Base-by-base conservation (phyloP, 1,284 basidiomycete species). In the Sanghuangporus baumii region DNA sequence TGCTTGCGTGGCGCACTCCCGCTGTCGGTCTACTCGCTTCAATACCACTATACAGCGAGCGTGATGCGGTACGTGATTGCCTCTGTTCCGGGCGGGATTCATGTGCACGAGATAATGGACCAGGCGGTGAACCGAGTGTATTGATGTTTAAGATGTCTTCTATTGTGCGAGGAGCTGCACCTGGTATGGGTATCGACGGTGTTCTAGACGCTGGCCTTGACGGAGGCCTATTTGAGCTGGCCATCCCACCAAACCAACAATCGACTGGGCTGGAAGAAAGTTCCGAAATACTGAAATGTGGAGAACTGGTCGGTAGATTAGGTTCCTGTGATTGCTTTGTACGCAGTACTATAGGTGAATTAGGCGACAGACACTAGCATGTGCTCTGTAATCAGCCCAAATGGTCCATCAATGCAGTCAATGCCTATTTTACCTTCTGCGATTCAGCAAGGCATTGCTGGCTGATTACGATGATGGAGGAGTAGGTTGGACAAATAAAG, bases 141-240 rank as follows among this genome's bases (percentile, higher is more conserved):
- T 57, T 62, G 50, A 65, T 41, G 54, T 65, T 65, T 6, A 65
- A 61, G n/a, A 65, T 52, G 38, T 65, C 61, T 52, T 65, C 61
- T 31, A 65, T 62, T 34, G 54, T 65, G 12, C 64, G 60, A n/a
- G 60, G 26, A 41, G 55, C 34, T 31, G 64, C 50, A 8, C 56
- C 57, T 41, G 64, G 60, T 20, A 62, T 62, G n/a, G 64, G 60
- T 31, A 65, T 60, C 7, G 64, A 62, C 16, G 64, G 43, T n/a
- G 64, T 57, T 48, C 64, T 62, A 12, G 64, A 65, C 23, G 63
- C 34, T 9, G 48, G 51, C 14, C 61, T 63, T 36, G 63, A 48
- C 14, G 48, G 51, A 9, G 57, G 64, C 26, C 51, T 58, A 41
- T 55, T 57, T 41, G 63, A 52, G 52, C 57, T 65, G 14, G 64